Base-by-base conservation (phyloP, 345 rosid species). In the Euphorbia tirucalli region DNA sequence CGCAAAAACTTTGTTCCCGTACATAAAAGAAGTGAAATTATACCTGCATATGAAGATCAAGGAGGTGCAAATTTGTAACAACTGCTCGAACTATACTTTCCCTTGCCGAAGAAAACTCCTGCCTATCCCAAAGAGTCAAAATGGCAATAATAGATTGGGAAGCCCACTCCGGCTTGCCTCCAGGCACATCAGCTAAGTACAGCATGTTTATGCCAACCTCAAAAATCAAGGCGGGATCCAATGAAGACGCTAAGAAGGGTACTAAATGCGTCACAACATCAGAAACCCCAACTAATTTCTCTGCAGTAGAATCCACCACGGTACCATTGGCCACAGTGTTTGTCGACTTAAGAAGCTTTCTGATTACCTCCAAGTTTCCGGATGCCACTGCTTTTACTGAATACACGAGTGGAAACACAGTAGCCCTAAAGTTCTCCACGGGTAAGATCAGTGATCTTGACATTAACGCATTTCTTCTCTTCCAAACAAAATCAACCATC, bases 131-230 rank as follows among this genome's bases (percentile, higher is more conserved):
- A 21, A 94, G 97, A 8, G 97, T 94, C 86, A 94, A 85, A 69
- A 92, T 86, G 4, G 98, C 97, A 63, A 90, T 92, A 74, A 88
- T 92, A 25, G 98, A 94, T 80, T 83, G 93, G 15, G 98, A 87
- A 75, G 98, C 97, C 98, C 97, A 94, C 81, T 94, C 98, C 0
- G 97, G 93, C 85, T 92, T 94, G 78, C 98, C 98, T 60, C 98
- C 98, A 31, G 95, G 92, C 70, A 92, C 98, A 83, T 94, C 98
- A 31, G 98, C 97, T 83, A 94, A 83, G 81, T 89, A 87, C 77
- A 92, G 79, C 98, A 92, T 90, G 81, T 92, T 92, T 69, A 94
- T 92, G 27, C 97, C 98, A 24, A 94, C 98, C 71, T 94, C 98
- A 69, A 89, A 94, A 77, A 94, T 89, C 95, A 94, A 77, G 16